Evolutionary conservation across 441 rosid species (phyloP).

Genomic region (Aquilaria agallochum): DNA sequence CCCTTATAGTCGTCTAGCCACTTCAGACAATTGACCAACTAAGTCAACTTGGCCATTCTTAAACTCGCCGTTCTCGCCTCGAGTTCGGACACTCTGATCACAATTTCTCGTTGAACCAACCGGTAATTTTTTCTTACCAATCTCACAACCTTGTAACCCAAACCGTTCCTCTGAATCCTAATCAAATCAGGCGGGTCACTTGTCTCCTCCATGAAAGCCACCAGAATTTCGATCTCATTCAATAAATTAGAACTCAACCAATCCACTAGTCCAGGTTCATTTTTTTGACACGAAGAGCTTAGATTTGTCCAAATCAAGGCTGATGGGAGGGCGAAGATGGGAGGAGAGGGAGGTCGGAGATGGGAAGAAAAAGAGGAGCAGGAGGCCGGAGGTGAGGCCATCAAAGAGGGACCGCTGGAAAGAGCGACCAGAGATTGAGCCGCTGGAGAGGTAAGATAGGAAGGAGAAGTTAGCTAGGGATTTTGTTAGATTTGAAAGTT

Average conservation of each 20-base stretch:
- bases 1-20: conserved; percentile 40
- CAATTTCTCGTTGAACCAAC: conserved; percentile 34
- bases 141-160: conserved; percentile 59
- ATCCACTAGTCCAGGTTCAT: not conserved
- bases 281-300: conserved; percentile 11
- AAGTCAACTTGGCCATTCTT: conserved; percentile 29
- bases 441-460: too few species aligned
- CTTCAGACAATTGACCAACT: conserved; percentile 27
- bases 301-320: not conserved
- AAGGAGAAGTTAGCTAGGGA: too few species aligned
- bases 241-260: conserved; percentile 25
- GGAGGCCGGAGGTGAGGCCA: too few species aligned
- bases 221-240: conserved; percentile 38
- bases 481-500: too few species aligned
- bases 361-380: too few species aligned
- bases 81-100: conserved; percentile 38
- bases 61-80: conserved; percentile 27
- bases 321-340: too few species aligned
- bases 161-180: conserved; percentile 37
- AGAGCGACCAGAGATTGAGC: too few species aligned
- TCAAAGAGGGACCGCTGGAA: too few species aligned
- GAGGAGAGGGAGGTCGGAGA: too few species aligned
- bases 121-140: conserved; percentile 60
- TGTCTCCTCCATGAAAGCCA: conserved; percentile 33
- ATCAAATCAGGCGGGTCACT: conserved; percentile 44